These are phyloP conservation scores for Parasitella parasitica DNA, from an alignment of 371 early-diverging fungal species.

Conservation along the genomic window DNA sequence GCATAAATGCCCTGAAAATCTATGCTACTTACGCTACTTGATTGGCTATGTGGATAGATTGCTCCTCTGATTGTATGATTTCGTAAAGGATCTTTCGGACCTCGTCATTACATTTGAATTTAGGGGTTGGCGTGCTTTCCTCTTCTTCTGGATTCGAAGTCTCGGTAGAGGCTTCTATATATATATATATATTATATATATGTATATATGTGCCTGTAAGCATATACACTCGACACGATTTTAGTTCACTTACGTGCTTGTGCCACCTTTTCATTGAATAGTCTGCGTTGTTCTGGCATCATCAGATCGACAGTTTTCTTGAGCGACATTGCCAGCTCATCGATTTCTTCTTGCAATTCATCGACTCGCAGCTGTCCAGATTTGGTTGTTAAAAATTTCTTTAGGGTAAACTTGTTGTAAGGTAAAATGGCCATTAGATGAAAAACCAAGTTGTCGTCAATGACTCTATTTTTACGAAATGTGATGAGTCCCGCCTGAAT, in stretches of 20 bases:
- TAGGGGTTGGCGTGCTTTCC: background rate
- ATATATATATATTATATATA: too few relatives aligned
- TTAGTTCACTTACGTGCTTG: constrained; percentile 17
- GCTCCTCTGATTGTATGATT: constrained; percentile 38
- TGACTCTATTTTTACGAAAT: constrained; percentile 29
- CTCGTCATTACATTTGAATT: constrained; percentile 40
- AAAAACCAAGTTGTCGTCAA: constrained; percentile 44
- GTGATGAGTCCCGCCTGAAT: constrained; percentile 44
- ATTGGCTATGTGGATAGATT: constrained; percentile 26
- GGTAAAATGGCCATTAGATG: constrained; percentile 55
- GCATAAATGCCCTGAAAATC: background rate
- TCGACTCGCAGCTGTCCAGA: constrained; percentile 36
- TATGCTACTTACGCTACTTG: constrained; percentile 34
- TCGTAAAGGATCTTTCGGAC: constrained; percentile 33
- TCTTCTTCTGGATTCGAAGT: constrained; percentile 1
- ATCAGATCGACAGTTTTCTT: constrained; percentile 32
- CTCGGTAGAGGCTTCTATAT: background rate
- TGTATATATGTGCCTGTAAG: too few relatives aligned
- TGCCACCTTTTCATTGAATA: constrained; percentile 27
- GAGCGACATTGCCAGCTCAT: constrained; percentile 26
- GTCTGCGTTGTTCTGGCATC: constrained; percentile 40
- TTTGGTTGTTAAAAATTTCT: constrained; percentile 47
- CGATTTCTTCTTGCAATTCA: constrained; percentile 41
- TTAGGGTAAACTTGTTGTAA: constrained; percentile 52
- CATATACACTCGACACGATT: too few relatives aligned